These are phyloP conservation scores for Claviceps digitariae DNA, from an alignment of 2,329 filamentous ascomycete genomes.

Conservation along the genomic window DNA sequence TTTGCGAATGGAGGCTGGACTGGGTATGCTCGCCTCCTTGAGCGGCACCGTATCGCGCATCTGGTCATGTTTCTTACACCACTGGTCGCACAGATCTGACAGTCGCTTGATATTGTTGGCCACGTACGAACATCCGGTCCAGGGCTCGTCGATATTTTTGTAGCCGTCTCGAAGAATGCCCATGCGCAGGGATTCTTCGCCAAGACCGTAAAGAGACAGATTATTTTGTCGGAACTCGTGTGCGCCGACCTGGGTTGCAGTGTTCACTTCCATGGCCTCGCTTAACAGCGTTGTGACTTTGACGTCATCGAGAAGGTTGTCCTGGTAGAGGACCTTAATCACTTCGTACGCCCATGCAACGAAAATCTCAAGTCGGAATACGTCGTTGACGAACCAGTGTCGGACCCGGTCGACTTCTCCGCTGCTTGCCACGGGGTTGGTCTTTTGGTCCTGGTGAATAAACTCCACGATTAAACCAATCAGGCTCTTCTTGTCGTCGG, in stretches of 20 bases:
- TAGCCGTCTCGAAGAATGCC: constrained; percentile 53
- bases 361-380: constrained; percentile 58
- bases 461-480: constrained; percentile 62
- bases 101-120: constrained; percentile 49
- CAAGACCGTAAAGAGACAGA: constrained; percentile 58
- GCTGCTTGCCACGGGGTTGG: constrained; percentile 45
- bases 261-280: constrained; percentile 54
- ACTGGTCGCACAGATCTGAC: constrained; percentile 42
- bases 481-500: constrained; percentile 52
- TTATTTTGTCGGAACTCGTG: constrained; percentile 63
- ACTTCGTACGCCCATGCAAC: constrained; percentile 68
- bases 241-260: constrained; percentile 42
- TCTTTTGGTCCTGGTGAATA: constrained; percentile 65
- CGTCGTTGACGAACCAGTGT: constrained; percentile 75
- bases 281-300: constrained; percentile 42
- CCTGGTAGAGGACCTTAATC: constrained; percentile 58
- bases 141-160: constrained; percentile 61
- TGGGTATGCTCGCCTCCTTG: constrained; percentile 21
- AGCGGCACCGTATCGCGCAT: constrained; percentile 15
- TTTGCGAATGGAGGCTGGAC: constrained; percentile 27
- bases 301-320: constrained; percentile 40
- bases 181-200: constrained; percentile 49
- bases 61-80: constrained; percentile 35
- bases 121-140: constrained; percentile 61
- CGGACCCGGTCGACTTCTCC: constrained; percentile 69